These are phyloP conservation scores for Ceratocystis harringtonii DNA, from an alignment of 2,329 filamentous ascomycete genomes.

Conservation along the genomic window DNA sequence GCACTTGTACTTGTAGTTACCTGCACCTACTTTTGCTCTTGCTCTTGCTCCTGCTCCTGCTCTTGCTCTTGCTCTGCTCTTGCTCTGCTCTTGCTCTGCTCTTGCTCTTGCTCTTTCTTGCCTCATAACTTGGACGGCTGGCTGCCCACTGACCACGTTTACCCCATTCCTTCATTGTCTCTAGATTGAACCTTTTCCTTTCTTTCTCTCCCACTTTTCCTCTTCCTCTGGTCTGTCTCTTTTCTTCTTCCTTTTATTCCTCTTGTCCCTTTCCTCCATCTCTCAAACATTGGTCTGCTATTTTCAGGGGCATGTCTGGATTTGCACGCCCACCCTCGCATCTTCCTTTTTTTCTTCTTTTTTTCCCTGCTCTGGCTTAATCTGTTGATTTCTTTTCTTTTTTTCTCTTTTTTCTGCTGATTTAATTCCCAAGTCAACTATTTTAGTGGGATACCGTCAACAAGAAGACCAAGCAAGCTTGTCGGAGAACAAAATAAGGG, in stretches of 20 bases:
- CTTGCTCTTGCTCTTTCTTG: neutral
- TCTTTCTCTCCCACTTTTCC: neutral
- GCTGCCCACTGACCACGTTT: neutral
- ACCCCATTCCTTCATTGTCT: constrained; percentile 2
- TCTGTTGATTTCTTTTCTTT: neutral
- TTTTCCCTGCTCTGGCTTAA: neutral
- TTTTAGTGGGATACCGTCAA: constrained; percentile 4
- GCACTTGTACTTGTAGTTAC: no score
- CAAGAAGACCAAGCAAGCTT: neutral
- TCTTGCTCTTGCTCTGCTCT: no score
- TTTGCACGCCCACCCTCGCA: neutral
- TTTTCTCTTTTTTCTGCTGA: neutral
- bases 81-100: neutral
- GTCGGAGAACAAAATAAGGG: constrained; percentile 4
- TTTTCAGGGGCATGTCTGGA: constrained; percentile 5
- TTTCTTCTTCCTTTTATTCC: constrained; percentile 5
- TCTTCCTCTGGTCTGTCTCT: neutral
- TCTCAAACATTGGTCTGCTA: constrained; percentile 8
- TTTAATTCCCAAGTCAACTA: neutral
- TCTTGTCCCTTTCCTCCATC: constrained; percentile 8
- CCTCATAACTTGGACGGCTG: neutral
- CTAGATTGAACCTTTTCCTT: neutral
- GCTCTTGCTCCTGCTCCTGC: neutral
- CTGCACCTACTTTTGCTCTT: neutral
- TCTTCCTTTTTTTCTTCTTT: constrained; percentile 1